Conservation (phyloP, 192 early-diverging fungal species). For the Linnemannia exigua region DNA sequence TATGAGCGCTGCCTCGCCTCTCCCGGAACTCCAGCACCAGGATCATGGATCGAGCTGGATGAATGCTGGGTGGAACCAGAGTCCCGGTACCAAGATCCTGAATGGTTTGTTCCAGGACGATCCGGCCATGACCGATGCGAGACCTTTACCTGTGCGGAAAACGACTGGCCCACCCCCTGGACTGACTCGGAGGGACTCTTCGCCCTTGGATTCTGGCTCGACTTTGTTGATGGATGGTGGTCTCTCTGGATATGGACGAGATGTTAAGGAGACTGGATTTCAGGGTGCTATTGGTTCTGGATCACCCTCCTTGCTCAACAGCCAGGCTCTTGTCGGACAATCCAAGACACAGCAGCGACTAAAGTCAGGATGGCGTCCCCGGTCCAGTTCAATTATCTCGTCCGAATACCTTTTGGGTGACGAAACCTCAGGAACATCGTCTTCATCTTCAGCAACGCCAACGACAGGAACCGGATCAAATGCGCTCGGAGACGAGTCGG, state of each 20-base stretch:
- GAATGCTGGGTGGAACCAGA: slow-evolving; percentile 31
- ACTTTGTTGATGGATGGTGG: not conserved
- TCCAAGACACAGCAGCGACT: slow-evolving; percentile 13
- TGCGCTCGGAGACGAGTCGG: not conserved
- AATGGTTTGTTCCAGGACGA: slow-evolving; percentile 51
- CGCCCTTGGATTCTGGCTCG: not conserved
- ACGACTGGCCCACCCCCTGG: slow-evolving; percentile 48
- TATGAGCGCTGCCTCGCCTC: not conserved
- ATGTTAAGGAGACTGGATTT: slow-evolving; percentile 9
- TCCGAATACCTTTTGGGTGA: slow-evolving; percentile 12
- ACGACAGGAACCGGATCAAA: not conserved
- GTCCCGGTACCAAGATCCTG: slow-evolving; percentile 29
- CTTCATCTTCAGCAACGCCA: not conserved
- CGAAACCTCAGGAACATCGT: not conserved
- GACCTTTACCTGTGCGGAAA: slow-evolving; percentile 15
- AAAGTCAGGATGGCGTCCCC: slow-evolving; percentile 16
- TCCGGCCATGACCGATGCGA: not conserved
- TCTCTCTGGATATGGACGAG: slow-evolving; percentile 22
- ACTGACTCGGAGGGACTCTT: slow-evolving; percentile 5
- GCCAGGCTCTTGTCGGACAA: not conserved
- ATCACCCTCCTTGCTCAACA: slow-evolving; percentile 13
- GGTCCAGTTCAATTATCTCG: slow-evolving; percentile 21
- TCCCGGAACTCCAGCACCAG: not conserved
- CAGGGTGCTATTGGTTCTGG: slow-evolving; percentile 9
- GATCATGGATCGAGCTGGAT: slow-evolving; percentile 46